phyloP scores from a whole-genome alignment of 805 yeast genomes.

The Zygosaccharomyces bailii region DNA sequence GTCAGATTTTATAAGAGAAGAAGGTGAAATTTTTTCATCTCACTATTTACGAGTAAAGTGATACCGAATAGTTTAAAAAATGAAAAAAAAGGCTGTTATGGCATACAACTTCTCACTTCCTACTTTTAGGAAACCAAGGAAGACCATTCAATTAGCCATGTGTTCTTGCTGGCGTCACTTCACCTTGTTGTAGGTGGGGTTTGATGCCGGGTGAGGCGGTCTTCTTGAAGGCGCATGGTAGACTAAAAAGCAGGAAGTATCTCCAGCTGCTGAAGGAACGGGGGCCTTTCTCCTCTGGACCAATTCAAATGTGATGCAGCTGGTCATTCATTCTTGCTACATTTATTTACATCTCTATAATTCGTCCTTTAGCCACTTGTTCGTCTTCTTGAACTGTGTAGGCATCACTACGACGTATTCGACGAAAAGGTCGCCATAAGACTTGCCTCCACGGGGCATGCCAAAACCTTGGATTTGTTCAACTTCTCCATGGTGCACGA shows the following conservation, averaged over 20 bases:
- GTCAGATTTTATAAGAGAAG: not conserved
- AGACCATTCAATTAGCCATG: slow-evolving; percentile 21
- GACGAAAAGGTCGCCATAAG: slow-evolving; percentile 50
- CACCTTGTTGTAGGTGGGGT: slow-evolving; percentile 17
- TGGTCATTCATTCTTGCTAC: slow-evolving; percentile 38
- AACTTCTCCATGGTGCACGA: slow-evolving; percentile 62
- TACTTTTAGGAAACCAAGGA: not conserved
- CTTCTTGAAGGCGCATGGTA: slow-evolving; percentile 25
- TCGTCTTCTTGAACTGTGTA: slow-evolving; percentile 11
- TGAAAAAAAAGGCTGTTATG: not conserved
- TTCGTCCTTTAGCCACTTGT: slow-evolving; percentile 21
- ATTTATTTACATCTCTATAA: slow-evolving; percentile 20
- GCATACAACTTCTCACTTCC: no score
- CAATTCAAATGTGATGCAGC: slow-evolving; percentile 35
- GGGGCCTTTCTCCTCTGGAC: slow-evolving; percentile 33
- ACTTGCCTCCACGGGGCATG: slow-evolving; percentile 60
- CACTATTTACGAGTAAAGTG: not conserved
- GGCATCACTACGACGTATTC: slow-evolving; percentile 50
- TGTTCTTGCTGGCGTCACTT: slow-evolving; percentile 35
- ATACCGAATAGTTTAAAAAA: not conserved
- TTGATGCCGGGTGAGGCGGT: slow-evolving; percentile 28
- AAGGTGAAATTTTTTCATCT: slow-evolving; percentile 5
- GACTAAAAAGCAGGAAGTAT: slow-evolving; percentile 36
- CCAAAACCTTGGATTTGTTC: slow-evolving; percentile 75
- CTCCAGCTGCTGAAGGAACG: slow-evolving; percentile 38